Percentiles rank a stretch among this genome's conserved stretches.
Evolutionary conservation across 345 rosid genomes (phyloP).

Genomic region (Citrus trifoliata): DNA sequence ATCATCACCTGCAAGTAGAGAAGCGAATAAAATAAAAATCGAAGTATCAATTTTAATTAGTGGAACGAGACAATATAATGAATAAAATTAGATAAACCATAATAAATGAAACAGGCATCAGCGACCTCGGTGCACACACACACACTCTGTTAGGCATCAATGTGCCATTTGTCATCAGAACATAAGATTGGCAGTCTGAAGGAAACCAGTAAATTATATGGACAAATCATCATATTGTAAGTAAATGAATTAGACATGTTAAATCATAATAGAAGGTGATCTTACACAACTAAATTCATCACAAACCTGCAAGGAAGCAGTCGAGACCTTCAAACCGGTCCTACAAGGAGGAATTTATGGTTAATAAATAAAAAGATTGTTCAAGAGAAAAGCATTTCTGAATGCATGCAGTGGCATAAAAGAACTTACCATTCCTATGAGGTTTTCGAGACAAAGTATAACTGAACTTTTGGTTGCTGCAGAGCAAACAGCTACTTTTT

Average conservation of each 20-base stretch:
- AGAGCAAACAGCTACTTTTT: slow-evolving; percentile 79
- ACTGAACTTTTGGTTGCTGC: slow-evolving; percentile 99
- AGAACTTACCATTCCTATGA: slow-evolving; percentile 64
- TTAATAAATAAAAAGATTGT: slow-evolving; percentile 1
- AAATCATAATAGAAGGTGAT: neutral
- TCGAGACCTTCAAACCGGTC: slow-evolving; percentile 84
- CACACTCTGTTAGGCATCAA: neutral
- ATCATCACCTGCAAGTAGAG: slow-evolving; percentile 65
- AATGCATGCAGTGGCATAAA: neutral
- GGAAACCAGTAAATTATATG: too few species aligned
- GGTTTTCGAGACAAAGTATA: slow-evolving; percentile 83
- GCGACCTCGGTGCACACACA: neutral
- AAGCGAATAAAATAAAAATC: neutral
- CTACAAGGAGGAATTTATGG: slow-evolving; percentile 28
- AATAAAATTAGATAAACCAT: neutral
- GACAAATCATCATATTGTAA: neutral
- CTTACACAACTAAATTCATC: slow-evolving; percentile 1
- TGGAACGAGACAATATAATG: neutral
- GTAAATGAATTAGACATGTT: neutral
- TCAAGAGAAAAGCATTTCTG: neutral
- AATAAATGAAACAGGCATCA: neutral
- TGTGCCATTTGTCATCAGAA: neutral
- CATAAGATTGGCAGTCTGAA: neutral
- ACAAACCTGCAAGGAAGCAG: slow-evolving; percentile 90
- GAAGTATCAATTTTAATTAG: neutral